Percentiles rank a stretch among this genome's conserved stretches.
These are phyloP conservation scores for Fraxinus americana DNA, from an alignment of 257 asterid genomes.

Conservation along the genomic window DNA sequence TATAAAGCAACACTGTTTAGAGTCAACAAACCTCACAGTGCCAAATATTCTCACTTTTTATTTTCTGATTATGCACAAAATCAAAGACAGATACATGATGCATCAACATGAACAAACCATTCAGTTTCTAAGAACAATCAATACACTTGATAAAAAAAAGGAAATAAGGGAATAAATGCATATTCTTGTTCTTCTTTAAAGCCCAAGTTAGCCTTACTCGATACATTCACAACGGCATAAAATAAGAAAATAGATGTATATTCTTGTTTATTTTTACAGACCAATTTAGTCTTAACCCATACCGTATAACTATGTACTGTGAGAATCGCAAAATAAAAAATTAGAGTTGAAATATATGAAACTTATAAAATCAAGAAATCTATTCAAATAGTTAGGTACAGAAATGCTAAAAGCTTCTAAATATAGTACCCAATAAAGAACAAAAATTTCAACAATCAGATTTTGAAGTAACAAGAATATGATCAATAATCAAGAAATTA, in stretches of 20 bases:
- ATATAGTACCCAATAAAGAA: neutral
- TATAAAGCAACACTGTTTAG: neutral
- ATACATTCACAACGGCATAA: neutral
- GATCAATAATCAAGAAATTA: neutral
- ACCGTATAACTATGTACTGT: neutral
- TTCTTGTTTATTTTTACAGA: neutral
- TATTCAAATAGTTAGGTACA: neutral
- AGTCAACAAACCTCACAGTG: neutral
- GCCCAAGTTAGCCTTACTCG: neutral
- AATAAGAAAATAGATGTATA: neutral
- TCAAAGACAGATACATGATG: neutral
- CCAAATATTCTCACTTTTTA: neutral
- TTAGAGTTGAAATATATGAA: neutral
- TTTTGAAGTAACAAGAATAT: neutral
- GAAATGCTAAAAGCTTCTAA: neutral
- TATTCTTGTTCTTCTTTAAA: neutral
- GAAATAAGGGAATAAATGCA: neutral
- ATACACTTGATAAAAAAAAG: neutral
- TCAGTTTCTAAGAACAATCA: neutral
- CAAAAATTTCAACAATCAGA: neutral
- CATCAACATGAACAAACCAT: neutral
- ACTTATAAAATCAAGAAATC: neutral
- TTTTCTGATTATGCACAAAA: neutral
- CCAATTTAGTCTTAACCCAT: neutral
- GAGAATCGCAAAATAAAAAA: neutral